phyloP scores from a whole-genome alignment of 2,329 filamentous ascomycete species.

The Exophiala viscosa region DNA sequence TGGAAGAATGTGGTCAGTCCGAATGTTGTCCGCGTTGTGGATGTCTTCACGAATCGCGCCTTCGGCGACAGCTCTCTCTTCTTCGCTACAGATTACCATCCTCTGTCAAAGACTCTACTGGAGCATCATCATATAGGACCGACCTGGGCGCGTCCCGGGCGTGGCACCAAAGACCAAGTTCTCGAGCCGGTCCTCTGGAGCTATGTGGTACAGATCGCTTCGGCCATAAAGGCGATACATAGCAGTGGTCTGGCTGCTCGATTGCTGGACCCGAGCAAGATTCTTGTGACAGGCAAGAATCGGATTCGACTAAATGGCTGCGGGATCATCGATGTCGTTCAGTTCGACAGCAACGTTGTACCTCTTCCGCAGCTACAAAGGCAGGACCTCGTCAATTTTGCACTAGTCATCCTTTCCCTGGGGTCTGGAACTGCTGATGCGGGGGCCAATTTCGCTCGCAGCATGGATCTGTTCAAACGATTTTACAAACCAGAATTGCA shows the following conservation, averaged over 20 bases:
- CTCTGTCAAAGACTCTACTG: constrained; percentile 80
- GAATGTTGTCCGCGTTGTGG: constrained; percentile 79
- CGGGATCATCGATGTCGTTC: constrained; percentile 82
- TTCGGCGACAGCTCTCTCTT: constrained; percentile 95
- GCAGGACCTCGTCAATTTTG: constrained; percentile 81
- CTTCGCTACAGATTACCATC: constrained; percentile 90
- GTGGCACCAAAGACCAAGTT: constrained; percentile 51
- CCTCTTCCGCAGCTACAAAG: constrained; percentile 74
- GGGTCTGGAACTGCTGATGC: constrained; percentile 63
- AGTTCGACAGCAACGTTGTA: constrained; percentile 62
- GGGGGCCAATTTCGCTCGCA: constrained; percentile 62
- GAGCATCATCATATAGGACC: constrained; percentile 63
- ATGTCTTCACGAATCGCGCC: constrained; percentile 87
- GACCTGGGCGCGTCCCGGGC: constrained; percentile 41
- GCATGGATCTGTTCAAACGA: constrained; percentile 71
- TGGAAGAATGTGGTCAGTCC: constrained; percentile 85
- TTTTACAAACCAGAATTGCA: constrained; percentile 75
- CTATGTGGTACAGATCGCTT: constrained; percentile 88
- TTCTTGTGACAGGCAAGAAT: constrained; percentile 85
- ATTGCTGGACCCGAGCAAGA: constrained; percentile 81
- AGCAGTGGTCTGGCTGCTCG: constrained; percentile 74
- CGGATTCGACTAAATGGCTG: constrained; percentile 85
- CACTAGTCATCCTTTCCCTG: constrained; percentile 76
- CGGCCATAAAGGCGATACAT: constrained; percentile 83
- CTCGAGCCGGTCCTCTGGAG: constrained; percentile 79